Evolutionary conservation across 169 alveolate species (phyloP).

Genomic region (Cryptosporidium sp.): DNA sequence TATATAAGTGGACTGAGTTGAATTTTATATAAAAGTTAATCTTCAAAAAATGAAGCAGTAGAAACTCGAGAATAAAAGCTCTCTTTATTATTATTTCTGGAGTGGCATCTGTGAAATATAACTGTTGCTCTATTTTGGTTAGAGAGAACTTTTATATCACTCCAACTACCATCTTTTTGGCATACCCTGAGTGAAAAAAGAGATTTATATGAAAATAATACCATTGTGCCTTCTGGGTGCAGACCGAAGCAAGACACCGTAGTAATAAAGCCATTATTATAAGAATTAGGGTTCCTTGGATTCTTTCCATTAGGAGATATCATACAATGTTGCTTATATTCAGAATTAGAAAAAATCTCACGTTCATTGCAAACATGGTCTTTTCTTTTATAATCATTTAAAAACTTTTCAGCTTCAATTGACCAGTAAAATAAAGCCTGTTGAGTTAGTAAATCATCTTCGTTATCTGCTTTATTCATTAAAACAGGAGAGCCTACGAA

Average conservation of each 20-base stretch:
- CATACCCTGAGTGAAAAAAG: constrained; percentile 21
- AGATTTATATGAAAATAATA: constrained; percentile 24
- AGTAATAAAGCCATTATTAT: constrained; percentile 29
- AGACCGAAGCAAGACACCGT: constrained; percentile 73
- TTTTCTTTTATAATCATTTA: constrained; percentile 25
- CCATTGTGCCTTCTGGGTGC: constrained; percentile 65
- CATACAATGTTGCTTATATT: constrained; percentile 32
- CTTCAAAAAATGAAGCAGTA: constrained; percentile 23
- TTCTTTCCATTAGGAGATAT: constrained; percentile 29
- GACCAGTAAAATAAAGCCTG: constrained; percentile 67
- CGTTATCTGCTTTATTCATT: constrained; percentile 12
- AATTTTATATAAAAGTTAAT: background rate
- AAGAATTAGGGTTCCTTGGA: constrained; percentile 38
- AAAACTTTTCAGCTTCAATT: constrained; percentile 33
- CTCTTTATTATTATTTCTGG: constrained; percentile 4
- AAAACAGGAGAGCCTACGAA: constrained; percentile 58
- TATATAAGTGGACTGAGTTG: background rate
- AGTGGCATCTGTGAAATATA: constrained; percentile 61
- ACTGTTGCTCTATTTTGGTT: constrained; percentile 47
- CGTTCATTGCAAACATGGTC: constrained; percentile 58
- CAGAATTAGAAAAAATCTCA: constrained; percentile 19
- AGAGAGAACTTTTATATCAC: constrained; percentile 37
- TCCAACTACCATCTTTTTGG: constrained; percentile 62
- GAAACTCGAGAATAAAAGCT: constrained; percentile 35
- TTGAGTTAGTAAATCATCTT: constrained; percentile 54